Conservation (phyloP, 1,284 basidiomycete genomes). For the Puccinia triticina region DNA sequence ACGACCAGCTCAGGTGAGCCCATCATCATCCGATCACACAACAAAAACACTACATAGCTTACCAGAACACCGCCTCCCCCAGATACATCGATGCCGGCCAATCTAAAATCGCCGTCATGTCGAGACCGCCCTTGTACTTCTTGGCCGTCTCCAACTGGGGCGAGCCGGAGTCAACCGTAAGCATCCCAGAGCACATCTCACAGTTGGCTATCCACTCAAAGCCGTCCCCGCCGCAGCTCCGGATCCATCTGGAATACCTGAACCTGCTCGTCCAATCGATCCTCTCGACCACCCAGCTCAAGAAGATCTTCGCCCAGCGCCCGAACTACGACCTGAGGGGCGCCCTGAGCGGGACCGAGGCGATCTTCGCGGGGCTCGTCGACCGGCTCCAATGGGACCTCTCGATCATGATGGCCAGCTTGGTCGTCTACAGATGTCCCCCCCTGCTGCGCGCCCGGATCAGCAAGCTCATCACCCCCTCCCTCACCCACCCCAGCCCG, state of each 20-base stretch:
- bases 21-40: slow-evolving; percentile 56
- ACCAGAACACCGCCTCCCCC: no score
- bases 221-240: no score
- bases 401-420: slow-evolving; percentile 66
- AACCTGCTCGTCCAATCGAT: slow-evolving; percentile 89
- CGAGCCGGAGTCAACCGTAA: slow-evolving; percentile 87
- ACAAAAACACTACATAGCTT: slow-evolving; percentile 24
- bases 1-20: slow-evolving; percentile 73
- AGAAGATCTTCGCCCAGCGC: slow-evolving; percentile 79
- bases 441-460: slow-evolving; percentile 65
- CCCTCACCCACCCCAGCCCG: slow-evolving; percentile 60
- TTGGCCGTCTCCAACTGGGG: slow-evolving; percentile 87
- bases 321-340: slow-evolving; percentile 89
- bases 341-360: slow-evolving; percentile 78
- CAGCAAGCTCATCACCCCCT: slow-evolving; percentile 74
- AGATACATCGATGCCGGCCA: slow-evolving; percentile 73
- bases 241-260: slow-evolving; percentile 89
- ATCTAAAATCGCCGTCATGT: slow-evolving; percentile 78
- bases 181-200: no score
- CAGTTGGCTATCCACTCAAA: no score
- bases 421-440: slow-evolving; percentile 54
- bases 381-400: slow-evolving; percentile 74
- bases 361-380: slow-evolving; percentile 74
- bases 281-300: slow-evolving; percentile 80
- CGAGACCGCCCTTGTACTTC: slow-evolving; percentile 85